These are phyloP conservation scores for Dryadomyces quercivorus DNA, from an alignment of 2,329 filamentous ascomycete species.

Conservation along the genomic window DNA sequence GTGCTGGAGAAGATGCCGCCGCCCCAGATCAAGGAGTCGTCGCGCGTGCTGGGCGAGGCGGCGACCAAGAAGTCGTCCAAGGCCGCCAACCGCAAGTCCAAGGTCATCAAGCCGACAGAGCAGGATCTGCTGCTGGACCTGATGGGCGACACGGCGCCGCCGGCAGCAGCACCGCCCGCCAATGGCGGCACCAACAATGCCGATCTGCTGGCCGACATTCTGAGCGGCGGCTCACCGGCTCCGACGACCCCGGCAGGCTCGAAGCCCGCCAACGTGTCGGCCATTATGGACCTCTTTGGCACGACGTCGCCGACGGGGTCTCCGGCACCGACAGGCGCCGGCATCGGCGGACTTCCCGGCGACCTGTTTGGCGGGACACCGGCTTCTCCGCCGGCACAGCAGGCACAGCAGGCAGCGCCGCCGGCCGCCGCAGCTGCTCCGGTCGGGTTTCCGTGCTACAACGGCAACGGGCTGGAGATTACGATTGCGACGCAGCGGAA, in stretches of 20 bases:
- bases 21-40: slow-evolving; percentile 92
- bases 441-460: slow-evolving; percentile 61
- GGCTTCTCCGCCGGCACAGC: neutral
- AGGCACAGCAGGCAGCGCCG: slow-evolving; percentile 12
- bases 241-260: slow-evolving; percentile 33
- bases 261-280: slow-evolving; percentile 38
- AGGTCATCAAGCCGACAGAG: slow-evolving; percentile 71
- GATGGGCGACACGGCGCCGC: slow-evolving; percentile 65
- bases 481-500: slow-evolving; percentile 77
- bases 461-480: slow-evolving; percentile 72
- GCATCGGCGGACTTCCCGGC: neutral
- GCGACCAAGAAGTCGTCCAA: slow-evolving; percentile 46
- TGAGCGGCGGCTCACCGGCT: slow-evolving; percentile 44
- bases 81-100: slow-evolving; percentile 61
- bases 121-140: slow-evolving; percentile 86
- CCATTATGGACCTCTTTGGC: slow-evolving; percentile 86
- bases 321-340: slow-evolving; percentile 23
- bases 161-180: slow-evolving; percentile 40
- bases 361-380: neutral
- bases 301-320: slow-evolving; percentile 23
- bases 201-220: slow-evolving; percentile 82
- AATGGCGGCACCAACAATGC: slow-evolving; percentile 60
- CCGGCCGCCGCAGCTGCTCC: slow-evolving; percentile 23
- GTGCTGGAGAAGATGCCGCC: slow-evolving; percentile 97
- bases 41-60: slow-evolving; percentile 76